Conservation (phyloP, 1,284 basidiomycete species). For the Ustilago trichophora region DNA sequence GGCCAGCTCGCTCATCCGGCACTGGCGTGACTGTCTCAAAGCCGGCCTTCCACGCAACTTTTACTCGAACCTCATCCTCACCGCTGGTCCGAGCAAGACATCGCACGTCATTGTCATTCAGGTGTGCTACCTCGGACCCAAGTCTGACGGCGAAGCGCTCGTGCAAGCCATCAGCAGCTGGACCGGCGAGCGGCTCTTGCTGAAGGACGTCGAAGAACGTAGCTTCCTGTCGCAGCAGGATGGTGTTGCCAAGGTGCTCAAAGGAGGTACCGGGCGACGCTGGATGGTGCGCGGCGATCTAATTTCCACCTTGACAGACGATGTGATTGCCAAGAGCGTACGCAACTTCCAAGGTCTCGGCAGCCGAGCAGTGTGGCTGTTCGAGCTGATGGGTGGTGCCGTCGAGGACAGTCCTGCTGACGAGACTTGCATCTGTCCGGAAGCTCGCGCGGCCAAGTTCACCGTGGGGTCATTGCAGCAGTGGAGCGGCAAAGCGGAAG, state of each 20-base stretch:
- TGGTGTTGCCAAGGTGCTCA: constrained; percentile 84
- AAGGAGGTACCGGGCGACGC: constrained; percentile 74
- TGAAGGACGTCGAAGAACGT: constrained; percentile 89
- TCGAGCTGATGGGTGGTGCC: constrained; percentile 81
- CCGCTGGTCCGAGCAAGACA: constrained; percentile 74
- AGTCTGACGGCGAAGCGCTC: constrained; percentile 78
- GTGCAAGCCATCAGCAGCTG: constrained; percentile 83
- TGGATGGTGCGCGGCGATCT: constrained; percentile 61
- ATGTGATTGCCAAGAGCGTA: constrained; percentile 83
- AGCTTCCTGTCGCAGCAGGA: constrained; percentile 87
- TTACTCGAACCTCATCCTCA: constrained; percentile 87
- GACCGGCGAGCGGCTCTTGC: constrained; percentile 76
- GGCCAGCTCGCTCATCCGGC: constrained; percentile 83
- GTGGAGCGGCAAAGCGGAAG: constrained; percentile 83
- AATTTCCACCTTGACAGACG: constrained; percentile 81
- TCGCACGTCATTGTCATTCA: constrained; percentile 79
- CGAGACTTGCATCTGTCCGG: constrained; percentile 75
- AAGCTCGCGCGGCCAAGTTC: constrained; percentile 80
- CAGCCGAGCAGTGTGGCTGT: constrained; percentile 50
- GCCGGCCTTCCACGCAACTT: constrained; percentile 76
- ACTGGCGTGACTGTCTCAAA: constrained; percentile 91
- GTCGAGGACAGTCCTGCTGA: constrained; percentile 74
- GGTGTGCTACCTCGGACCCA: constrained; percentile 81
- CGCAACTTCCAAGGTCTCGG: constrained; percentile 80
- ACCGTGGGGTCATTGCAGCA: constrained; percentile 89